Evolutionary conservation across 768 basidiomycete genomes (phyloP), one percentile per base, ranked within the genome.

Genomic region (Rhizopogon vesiculosus): DNA sequence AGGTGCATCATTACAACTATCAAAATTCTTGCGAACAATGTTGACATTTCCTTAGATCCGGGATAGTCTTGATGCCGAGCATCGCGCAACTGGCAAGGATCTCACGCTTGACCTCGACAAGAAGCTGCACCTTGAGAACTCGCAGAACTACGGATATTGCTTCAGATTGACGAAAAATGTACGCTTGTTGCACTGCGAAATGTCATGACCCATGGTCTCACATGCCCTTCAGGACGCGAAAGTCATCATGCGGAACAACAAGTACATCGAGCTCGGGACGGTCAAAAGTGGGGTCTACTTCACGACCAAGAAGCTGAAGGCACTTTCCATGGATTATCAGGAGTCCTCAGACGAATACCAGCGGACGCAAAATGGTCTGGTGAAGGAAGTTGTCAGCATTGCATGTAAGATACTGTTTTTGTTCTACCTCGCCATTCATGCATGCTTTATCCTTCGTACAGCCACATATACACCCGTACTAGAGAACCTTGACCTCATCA

Each of bases 111-210:
- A 96, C 15, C 79, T 93, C 2, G 91, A 97, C 69, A 96, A 96
- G 75, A 98, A 98, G 73, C 72, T 98, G 10, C 97, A 98, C 69
- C 75, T 99, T 29, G 97, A 99, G 73, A 94, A 95, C 62, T 91
- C 88, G 52, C 79, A 81, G 54, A 82, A 84, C 1, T 92, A 96
- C 65, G 93, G 94, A 2, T 96, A 98, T 67, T 94, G 91, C 63
- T 91, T 98, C 73, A 76, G 97, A 28, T 68, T 98, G 43, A 95
- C 95, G 1, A 95, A 97, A 66, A 90, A 86, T 59, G 96, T 94
- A 60, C 16, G 28, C 16, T 15, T 16, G 22, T 15, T 42, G 10
- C 28, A 33, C 5, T 33, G 12, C 2, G 45, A 18, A 9, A 45
- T 12, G 18, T 53, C 33, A 16, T 46, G 9, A 53, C 31, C 31